Base-by-base conservation (phyloP, 2,329 filamentous ascomycete genomes). In the Aspergillus japonicus region DNA sequence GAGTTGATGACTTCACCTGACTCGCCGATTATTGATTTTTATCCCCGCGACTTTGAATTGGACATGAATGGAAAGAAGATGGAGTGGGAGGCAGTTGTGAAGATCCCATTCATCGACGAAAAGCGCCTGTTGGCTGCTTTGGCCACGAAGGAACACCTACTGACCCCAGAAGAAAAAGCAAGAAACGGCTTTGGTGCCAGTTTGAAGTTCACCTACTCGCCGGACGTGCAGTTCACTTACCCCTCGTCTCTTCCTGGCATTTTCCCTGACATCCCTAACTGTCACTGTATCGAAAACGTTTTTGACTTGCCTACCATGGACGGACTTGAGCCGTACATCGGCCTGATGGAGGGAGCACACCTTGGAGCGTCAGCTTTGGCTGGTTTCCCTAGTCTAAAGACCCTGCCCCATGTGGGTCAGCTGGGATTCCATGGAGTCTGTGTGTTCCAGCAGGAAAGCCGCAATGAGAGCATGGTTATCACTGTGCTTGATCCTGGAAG, bases 21-120 rank as follows among this genome's bases (percentile, higher is more conserved):
- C 16, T 98, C 94, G 16, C 92, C 95, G 2, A 99, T 99, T 73
- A 90, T 96, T 70, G 95, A 99, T 73, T 99, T 99, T 74, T 99
- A 99, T 70, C 95, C 95, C 2, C 86, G 94, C 68, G 95, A 99
- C 69, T 99, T 99, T 70, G 92, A 96, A 66, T 83, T 99, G 47
- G 96, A 99, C 73, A 98, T 99, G 95, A 98, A 99, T 69, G 96
- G 95, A 61, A 99, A 99, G 81, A 99, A 96, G 80, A 96, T 96
- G 90, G 96, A 99, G 64, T 99, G 95, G 95, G 95, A 99, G 74
- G 95, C 95, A 29, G 94, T 99, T 42, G 92, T 99, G 65, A 99
- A 98, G 77, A 99, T 99, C 71, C 95, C 95, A 0, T 99, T 99
- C 77, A 99, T 99, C 64, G 92, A 99, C 60, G 94, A 99, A 75